Evolutionary conservation across 2,329 filamentous ascomycete genomes (phyloP), one percentile per base, ranked within the genome.

Genomic region (Parascedosporium putredinis): DNA sequence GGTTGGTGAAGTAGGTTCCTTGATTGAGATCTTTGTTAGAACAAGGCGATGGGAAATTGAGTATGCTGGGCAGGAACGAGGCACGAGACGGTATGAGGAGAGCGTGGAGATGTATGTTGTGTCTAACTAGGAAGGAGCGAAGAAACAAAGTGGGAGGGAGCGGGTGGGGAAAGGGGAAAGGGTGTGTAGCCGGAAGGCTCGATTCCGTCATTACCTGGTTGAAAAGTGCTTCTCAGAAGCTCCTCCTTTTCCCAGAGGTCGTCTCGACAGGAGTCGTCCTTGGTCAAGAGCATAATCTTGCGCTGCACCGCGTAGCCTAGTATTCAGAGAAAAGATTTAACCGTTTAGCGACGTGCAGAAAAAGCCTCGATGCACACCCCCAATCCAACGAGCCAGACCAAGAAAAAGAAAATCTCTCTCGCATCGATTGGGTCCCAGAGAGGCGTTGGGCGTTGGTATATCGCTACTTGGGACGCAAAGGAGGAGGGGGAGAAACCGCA

Each of bases 1-100:
- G 49, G n/a, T 54, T 50, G 10, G 54, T 48, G n/a, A 54, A 7
- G 7, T 50, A 47, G 5, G 45, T 50, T 14, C 54, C 54, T 55
- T 4, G 0, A 3, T 4, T 7, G 8, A 1, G 23, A 14, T 8
- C 20, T 7, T 22, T 18, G 38, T 20, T 42, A 23, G 12, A 20
- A 12, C 20, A 42, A 23, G 16, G 5, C 18, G 10, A 10, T 2
- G 18, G 4, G n/a, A n/a, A n/a, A n/a, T 42, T 22, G 3, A 22
- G 12, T 20, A 20, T 20, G 12, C 27, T 31, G 7, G 27, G 27
- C 27, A 31, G n/a, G n/a, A n/a, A n/a, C n/a, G n/a, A n/a, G n/a
- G n/a, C n/a, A n/a, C n/a, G n/a, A n/a, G n/a, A n/a, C n/a, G n/a
- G n/a, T n/a, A n/a, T n/a, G n/a, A n/a, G n/a, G n/a, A n/a, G n/a